Percentiles rank a stretch among this genome's conserved stretches.
These are phyloP conservation scores for Prosopis cineraria DNA, from an alignment of 306 rosid species.

Conservation along the genomic window DNA sequence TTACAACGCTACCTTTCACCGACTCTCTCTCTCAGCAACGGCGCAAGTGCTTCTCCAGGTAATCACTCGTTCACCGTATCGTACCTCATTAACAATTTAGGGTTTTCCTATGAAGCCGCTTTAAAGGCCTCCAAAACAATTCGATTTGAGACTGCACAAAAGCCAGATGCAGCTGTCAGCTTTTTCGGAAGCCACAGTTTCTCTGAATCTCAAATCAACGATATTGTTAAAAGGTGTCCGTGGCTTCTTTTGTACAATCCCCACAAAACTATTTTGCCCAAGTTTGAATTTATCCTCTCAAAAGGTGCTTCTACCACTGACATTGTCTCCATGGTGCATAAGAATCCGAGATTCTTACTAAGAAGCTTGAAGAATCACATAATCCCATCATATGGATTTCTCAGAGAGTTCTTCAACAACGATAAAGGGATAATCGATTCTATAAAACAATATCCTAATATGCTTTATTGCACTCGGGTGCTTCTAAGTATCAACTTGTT, in stretches of 20 bases:
- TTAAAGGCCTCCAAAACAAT: background rate
- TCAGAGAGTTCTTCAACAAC: too few relatives aligned
- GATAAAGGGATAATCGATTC: background rate
- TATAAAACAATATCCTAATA: too few relatives aligned
- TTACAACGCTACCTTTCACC: background rate
- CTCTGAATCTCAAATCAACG: too few relatives aligned
- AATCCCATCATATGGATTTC: too few relatives aligned
- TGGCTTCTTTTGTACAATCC: too few relatives aligned
- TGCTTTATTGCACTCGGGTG: background rate
- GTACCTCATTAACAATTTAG: background rate
- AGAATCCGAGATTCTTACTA: too few relatives aligned
- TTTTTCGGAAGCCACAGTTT: too few relatives aligned
- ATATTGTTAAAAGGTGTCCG: too few relatives aligned
- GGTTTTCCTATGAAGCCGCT: background rate
- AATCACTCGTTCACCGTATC: background rate
- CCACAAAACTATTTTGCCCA: background rate
- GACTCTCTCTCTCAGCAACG: background rate
- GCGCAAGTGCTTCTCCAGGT: background rate
- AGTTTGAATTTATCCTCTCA: background rate
- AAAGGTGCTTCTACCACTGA: too few relatives aligned
- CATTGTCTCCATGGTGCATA: too few relatives aligned
- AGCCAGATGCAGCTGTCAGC: background rate
- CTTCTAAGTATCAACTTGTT: too few relatives aligned
- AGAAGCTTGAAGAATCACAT: too few relatives aligned
- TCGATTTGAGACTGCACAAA: background rate